Evolutionary conservation across 2,329 filamentous ascomycete genomes (phyloP), one percentile per base, ranked within the genome.

Genomic region (Monosporascus sp.): DNA sequence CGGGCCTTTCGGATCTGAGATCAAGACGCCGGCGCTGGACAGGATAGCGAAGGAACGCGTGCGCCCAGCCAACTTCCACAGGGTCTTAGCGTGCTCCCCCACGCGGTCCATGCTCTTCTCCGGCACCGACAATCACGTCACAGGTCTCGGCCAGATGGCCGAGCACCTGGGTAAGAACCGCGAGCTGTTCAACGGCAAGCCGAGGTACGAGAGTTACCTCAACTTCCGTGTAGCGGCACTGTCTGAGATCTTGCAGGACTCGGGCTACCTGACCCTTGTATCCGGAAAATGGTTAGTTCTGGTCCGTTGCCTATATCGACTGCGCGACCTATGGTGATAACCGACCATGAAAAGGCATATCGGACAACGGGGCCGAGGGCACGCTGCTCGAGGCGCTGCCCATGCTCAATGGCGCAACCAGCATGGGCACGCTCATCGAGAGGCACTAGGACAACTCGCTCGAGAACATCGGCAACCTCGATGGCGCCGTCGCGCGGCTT

Each of bases 51-150:
- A 71, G 41, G 64, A 72, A 39, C 75, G 80, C 9, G 60, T 83
- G 14, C 74, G 78, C 1, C 77, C 83, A 55, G 83, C 79, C 0
- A 77, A 81, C 53, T 83, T 24, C 62, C 80, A 84, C 56, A 77
- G 79, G 1, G 81, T 80, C 1, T 76, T 80, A 18, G 79, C 80
- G 53, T 84, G 80, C 63, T 82, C 79, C 50, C 81, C 81, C 5
- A 80, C 77, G 4, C 66, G 80, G 41, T 74, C 77, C 44, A 83
- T 84, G 81, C 73, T 84, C 53, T 76, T 83, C 70, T 81, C 79
- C 0, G 81, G 81, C 7, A 83, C 80, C 1, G 79, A 83, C 55
- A 75, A 82, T 58, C 79, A 79, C 53, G 77, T 78, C 49, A 74
- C 74, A 5, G 74, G 80, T 1, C 67, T 83, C 1, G 81, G 80